phyloP scores from a whole-genome alignment of 2,329 filamentous ascomycete genomes.

The Aspergillus luchuensis region DNA sequence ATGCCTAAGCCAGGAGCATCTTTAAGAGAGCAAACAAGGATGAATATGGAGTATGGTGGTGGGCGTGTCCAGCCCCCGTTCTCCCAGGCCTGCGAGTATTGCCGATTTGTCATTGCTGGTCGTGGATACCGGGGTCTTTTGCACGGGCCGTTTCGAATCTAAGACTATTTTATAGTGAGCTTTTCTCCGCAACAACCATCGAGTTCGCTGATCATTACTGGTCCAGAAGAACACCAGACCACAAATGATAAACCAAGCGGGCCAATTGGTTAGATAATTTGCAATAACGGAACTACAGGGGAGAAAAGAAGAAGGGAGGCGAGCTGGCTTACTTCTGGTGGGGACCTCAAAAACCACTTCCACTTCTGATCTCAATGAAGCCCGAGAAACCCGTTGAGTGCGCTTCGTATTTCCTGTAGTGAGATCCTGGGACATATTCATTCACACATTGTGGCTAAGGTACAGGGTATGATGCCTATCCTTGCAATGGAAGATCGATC shows the following conservation, averaged over 20 bases:
- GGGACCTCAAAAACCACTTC: background rate
- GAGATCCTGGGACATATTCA: background rate
- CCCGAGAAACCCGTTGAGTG: background rate
- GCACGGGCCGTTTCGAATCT: conserved; percentile 7
- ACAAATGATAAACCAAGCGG: background rate
- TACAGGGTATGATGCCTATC: conserved; percentile 3
- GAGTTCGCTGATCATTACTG: background rate
- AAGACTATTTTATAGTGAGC: background rate
- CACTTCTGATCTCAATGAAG: background rate
- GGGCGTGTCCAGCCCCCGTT: background rate
- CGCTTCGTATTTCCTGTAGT: background rate
- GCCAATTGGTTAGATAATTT: too few species aligned
- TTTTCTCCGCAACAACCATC: conserved; percentile 1
- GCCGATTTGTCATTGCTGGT: background rate
- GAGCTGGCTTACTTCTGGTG: background rate
- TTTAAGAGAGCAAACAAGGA: background rate
- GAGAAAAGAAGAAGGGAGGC: background rate
- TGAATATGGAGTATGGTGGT: background rate
- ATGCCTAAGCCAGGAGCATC: background rate
- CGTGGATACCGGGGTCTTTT: background rate
- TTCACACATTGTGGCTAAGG: background rate
- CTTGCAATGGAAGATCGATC: conserved; percentile 4
- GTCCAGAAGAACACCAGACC: background rate
- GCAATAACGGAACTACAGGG: too few species aligned
- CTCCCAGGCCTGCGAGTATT: background rate